phyloP scores from a whole-genome alignment of 441 rosid species.

The Brassica balearica region DNA sequence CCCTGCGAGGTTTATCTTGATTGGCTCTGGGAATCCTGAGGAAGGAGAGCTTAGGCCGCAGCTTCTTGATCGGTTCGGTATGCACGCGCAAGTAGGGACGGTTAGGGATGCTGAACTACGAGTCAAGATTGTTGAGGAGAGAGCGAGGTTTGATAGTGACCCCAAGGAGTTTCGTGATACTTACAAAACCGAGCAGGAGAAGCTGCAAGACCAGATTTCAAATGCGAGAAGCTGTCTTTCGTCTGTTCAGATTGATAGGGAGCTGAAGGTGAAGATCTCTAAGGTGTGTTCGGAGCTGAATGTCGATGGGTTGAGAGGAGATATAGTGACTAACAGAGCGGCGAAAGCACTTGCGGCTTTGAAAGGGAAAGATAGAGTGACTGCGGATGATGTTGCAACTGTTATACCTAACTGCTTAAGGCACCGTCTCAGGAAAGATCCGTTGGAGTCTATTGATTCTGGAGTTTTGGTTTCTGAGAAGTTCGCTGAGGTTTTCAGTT shows the following conservation, averaged over 20 bases:
- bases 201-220: constrained; percentile 83
- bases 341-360: constrained; percentile 94
- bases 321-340: constrained; percentile 91
- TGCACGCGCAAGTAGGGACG: constrained; percentile 98
- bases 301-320: constrained; percentile 97
- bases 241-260: constrained; percentile 80
- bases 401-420: constrained; percentile 97
- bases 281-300: constrained; percentile 92
- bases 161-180: constrained; percentile 92
- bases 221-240: constrained; percentile 77
- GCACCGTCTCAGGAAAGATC: constrained; percentile 97
- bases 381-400: constrained; percentile 87
- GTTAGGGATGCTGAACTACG: constrained; percentile 95
- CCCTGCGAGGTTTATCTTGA: constrained; percentile 93
- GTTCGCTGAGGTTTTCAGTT: constrained; percentile 84
- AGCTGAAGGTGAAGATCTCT: constrained; percentile 90
- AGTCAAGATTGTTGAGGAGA: constrained; percentile 97
- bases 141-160: constrained; percentile 83
- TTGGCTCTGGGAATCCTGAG: constrained; percentile 98
- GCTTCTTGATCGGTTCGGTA: constrained; percentile 93
- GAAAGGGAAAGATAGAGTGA: constrained; percentile 82
- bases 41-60: constrained; percentile 98
- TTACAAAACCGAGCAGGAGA: constrained; percentile 84
- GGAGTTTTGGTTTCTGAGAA: constrained; percentile 89
- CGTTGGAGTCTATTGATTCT: constrained; percentile 93